These are phyloP conservation scores for Boeremia lycopersici DNA, from an alignment of 2,329 filamentous ascomycete genomes.

Conservation along the genomic window DNA sequence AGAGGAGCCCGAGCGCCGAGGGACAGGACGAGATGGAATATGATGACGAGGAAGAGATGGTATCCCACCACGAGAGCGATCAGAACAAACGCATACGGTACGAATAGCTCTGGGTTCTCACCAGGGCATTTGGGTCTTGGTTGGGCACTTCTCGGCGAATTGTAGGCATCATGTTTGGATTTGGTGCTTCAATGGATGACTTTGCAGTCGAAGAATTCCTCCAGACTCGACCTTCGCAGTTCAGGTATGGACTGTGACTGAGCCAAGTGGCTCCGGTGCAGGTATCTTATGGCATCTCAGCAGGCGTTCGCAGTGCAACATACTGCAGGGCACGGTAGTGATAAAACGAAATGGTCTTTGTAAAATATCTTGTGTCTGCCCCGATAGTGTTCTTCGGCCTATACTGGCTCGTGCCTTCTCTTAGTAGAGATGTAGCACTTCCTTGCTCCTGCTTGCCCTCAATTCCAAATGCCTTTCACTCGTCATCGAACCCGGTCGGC, in stretches of 20 bases:
- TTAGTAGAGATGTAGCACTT: slow-evolving; percentile 4
- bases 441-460: neutral
- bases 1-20: slow-evolving; percentile 14
- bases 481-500: slow-evolving; percentile 55
- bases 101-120: neutral
- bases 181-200: neutral
- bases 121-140: neutral
- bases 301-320: neutral
- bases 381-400: neutral
- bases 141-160: neutral
- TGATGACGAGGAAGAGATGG: slow-evolving; percentile 13
- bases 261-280: neutral
- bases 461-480: slow-evolving; percentile 19
- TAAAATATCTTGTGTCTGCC: slow-evolving; percentile 27
- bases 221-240: neutral
- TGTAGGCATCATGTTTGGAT: neutral
- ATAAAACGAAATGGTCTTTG: slow-evolving; percentile 33
- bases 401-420: neutral
- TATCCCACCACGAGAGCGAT: neutral
- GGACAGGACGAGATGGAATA: slow-evolving; percentile 13
- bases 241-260: neutral
- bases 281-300: no score
- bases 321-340: slow-evolving; percentile 1
- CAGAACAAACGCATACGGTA: slow-evolving; percentile 8
- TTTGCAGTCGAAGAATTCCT: neutral